Evolutionary conservation across 2,329 filamentous ascomycete species (phyloP).

Genomic region (Amphichorda felina): DNA sequence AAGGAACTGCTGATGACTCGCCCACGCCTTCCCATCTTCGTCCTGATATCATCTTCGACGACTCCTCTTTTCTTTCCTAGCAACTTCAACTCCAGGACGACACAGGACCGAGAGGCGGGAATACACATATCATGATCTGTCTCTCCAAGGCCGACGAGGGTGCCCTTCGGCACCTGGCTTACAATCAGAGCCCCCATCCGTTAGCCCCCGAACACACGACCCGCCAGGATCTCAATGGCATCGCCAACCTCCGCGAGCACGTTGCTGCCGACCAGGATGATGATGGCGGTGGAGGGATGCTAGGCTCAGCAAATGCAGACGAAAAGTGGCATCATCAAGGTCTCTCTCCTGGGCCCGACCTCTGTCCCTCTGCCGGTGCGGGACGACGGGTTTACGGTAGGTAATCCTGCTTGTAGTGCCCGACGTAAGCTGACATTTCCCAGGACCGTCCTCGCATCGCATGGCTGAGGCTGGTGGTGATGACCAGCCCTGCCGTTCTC

Average conservation of each 20-base stretch:
- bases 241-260: constrained; percentile 35
- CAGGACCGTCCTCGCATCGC: constrained; percentile 18
- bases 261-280: constrained; percentile 22
- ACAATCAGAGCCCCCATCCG: constrained; percentile 41
- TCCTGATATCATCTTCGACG: too few species aligned
- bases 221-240: constrained; percentile 42
- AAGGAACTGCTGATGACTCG: too few species aligned
- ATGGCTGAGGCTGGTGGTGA: constrained; percentile 24
- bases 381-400: constrained; percentile 18
- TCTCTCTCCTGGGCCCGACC: constrained; percentile 5
- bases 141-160: constrained; percentile 41
- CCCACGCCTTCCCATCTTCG: too few species aligned
- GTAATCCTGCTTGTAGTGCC: not conserved
- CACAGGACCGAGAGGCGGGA: too few species aligned
- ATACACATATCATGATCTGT: constrained; percentile 32
- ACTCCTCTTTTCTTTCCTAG: too few species aligned
- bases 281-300: constrained; percentile 10
- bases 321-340: constrained; percentile 12
- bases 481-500: constrained; percentile 22
- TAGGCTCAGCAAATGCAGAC: constrained; percentile 8
- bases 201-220: constrained; percentile 37
- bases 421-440: not conserved
- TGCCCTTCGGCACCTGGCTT: constrained; percentile 31
- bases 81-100: too few species aligned
- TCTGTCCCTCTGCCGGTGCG: constrained; percentile 8